A percentile compares a stretch with the other conserved stretches of the same genome.
Conservation (phyloP, 2,329 filamentous ascomycete genomes). For the Trichoderma hamatum region DNA sequence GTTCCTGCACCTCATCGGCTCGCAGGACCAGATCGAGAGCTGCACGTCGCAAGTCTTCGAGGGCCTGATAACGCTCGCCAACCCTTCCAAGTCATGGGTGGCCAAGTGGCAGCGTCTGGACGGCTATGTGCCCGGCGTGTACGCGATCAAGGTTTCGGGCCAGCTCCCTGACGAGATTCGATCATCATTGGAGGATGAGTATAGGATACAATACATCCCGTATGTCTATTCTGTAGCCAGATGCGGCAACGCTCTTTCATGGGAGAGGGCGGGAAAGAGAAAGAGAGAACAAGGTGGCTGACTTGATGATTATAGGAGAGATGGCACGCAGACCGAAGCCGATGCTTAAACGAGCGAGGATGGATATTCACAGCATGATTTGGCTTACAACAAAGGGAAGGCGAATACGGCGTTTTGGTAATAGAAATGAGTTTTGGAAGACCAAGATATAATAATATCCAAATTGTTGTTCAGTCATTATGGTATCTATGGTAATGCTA, state of each 20-base stretch:
- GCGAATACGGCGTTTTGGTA: constrained; percentile 41
- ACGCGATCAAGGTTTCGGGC: constrained; percentile 93
- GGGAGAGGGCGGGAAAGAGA: neutral
- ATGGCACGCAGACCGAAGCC: constrained; percentile 58
- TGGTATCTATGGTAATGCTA: constrained; percentile 28
- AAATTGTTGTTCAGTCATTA: constrained; percentile 9
- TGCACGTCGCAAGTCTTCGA: constrained; percentile 98
- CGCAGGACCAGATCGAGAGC: constrained; percentile 79
- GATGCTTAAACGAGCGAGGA: constrained; percentile 38
- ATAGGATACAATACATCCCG: constrained; percentile 67
- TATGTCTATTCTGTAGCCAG: constrained; percentile 44
- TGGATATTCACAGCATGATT: constrained; percentile 14
- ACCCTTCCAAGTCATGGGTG: constrained; percentile 88
- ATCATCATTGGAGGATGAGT: constrained; percentile 63
- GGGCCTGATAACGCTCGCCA: constrained; percentile 80
- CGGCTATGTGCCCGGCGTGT: constrained; percentile 83
- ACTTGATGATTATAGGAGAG: constrained; percentile 49
- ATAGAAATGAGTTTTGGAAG: constrained; percentile 10
- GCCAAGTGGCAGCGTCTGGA: constrained; percentile 95
- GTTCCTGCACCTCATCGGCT: constrained; percentile 80
- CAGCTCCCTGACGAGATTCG: constrained; percentile 69
- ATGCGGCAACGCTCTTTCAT: constrained; percentile 20
- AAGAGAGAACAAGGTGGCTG: neutral
- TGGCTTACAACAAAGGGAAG: constrained; percentile 34
- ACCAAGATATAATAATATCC: constrained; percentile 9